phyloP scores from a whole-genome alignment of 2,329 filamentous ascomycete species.

The Coniochaeta sp. region DNA sequence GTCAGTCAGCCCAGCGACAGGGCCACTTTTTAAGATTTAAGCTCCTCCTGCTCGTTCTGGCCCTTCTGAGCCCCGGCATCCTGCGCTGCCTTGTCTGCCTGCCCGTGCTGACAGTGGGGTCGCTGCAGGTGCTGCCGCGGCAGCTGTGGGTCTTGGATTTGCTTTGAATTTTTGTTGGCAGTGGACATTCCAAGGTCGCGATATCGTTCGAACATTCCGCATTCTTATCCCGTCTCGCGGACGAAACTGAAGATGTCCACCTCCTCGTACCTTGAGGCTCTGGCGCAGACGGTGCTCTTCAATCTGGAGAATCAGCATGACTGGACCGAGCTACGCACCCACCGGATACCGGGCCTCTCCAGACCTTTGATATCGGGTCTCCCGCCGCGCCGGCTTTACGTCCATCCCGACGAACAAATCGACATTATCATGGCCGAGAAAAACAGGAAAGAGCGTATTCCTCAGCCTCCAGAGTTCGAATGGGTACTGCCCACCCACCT shows the following conservation, averaged over 20 bases:
- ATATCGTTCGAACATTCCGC: background rate
- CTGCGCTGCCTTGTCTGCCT: no score
- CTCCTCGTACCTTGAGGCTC: conserved; percentile 21
- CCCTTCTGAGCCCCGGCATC: background rate
- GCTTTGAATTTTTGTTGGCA: background rate
- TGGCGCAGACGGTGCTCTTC: conserved; percentile 55
- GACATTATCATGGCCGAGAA: conserved; percentile 57
- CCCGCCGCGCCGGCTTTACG: conserved; percentile 65
- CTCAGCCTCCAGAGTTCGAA: conserved; percentile 53
- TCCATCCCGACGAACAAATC: conserved; percentile 78
- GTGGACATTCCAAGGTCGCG: background rate
- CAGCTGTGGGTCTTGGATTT: background rate
- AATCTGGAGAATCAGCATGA: conserved; percentile 71
- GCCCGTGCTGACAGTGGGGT: no score
- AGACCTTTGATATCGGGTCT: conserved; percentile 65
- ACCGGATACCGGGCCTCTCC: conserved; percentile 40
- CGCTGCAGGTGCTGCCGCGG: background rate
- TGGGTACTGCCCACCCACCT: conserved; percentile 72
- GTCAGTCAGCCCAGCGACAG: no score
- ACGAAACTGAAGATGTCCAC: conserved; percentile 13
- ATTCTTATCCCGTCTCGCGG: background rate
- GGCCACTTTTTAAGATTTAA: background rate
- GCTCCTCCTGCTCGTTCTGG: background rate
- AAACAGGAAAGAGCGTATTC: conserved; percentile 33
- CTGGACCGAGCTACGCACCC: conserved; percentile 56